Percentiles rank a stretch among this genome's conserved stretches.
phyloP scores from a whole-genome alignment of 2,329 filamentous ascomycete genomes.

The Aspergillus sclerotialis region DNA sequence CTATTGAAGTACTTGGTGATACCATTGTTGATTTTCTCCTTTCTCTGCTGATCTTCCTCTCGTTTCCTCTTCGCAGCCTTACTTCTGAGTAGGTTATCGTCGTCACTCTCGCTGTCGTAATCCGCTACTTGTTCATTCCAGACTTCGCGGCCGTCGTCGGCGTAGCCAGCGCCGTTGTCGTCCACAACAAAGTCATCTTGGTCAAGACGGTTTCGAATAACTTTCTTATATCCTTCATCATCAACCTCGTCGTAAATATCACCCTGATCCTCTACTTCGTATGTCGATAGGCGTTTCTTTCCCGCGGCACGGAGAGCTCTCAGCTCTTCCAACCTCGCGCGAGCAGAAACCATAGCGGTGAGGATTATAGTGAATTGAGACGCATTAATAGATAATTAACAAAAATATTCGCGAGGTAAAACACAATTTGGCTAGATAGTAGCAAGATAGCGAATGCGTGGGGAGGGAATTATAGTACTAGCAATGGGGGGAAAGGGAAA shows the following conservation, averaged over 20 bases:
- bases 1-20: conserved; percentile 94
- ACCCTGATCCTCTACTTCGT: conserved; percentile 76
- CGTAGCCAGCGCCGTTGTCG: conserved; percentile 95
- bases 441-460: too few species aligned
- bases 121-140: conserved; percentile 65
- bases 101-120: conserved; percentile 64
- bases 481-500: conserved; percentile 3
- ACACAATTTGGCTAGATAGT: conserved; percentile 1
- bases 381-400: conserved; percentile 3
- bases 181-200: conserved; percentile 98
- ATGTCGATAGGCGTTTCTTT: conserved; percentile 83
- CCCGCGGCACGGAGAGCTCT: conserved; percentile 77
- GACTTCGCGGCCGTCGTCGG: conserved; percentile 89
- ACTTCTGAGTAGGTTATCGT: conserved; percentile 57
- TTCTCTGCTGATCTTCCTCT: conserved; percentile 77
- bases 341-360: conserved; percentile 24
- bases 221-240: conserved; percentile 94
- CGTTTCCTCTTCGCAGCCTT: conserved; percentile 74
- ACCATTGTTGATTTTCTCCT: conserved; percentile 80
- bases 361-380: conserved; percentile 1
- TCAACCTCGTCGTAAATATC: conserved; percentile 94
- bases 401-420: too few species aligned
- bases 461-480: too few species aligned
- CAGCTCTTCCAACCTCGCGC: conserved; percentile 58
- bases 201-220: conserved; percentile 80